Evolutionary conservation across 495 filamentous ascomycete species (phyloP), one percentile per base, ranked within the genome.

Genomic region (Lichina pygmaea): DNA sequence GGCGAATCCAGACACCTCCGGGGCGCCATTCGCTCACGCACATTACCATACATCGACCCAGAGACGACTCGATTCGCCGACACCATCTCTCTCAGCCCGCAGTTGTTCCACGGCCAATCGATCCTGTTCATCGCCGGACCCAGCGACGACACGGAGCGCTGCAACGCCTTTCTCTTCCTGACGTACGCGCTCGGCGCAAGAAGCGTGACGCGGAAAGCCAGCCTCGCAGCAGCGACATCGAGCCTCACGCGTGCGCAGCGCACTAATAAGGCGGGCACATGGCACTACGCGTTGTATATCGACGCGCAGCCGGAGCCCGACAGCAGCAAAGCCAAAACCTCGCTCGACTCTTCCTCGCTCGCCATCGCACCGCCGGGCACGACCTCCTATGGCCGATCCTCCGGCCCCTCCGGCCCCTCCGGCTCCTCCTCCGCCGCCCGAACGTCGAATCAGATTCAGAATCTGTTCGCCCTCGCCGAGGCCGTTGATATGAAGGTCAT

Each of bases 61-160:
- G 80, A 74, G 51, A 58, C 72, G 32, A 66, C 83, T 0, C 67
- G 73, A 5, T 59, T 94, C 3, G 50, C 54, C 0, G 61, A 70
- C 0, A 69, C 75, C 0, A 61, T 91, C 9, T 56, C 57, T 3
- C 51, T 58, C 3, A 62, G 86, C 8, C 62, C 66, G 2, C 73
- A 71, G 36, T 52, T 91, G 13, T 58, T 95, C 6, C 56, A 68
- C 0, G 72, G 69, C 7, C 68, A 77, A 50, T 70, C 67, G 11
- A 75, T 93, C 6, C 65, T 94, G 0, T 64, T 94, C 5, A 73
- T 94, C 7, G 74, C 73, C 56, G 77, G 75, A 43, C 75, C 72
- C 53, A 64, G 69, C 0, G 78, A 77, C 46, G 62, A 62, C 0
- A 73, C 78, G 47, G 72, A 75, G 47, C 73, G 48, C 16, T 50